phyloP scores from a whole-genome alignment of 805 yeast species.

The Metschnikowia bowlesiae region DNA sequence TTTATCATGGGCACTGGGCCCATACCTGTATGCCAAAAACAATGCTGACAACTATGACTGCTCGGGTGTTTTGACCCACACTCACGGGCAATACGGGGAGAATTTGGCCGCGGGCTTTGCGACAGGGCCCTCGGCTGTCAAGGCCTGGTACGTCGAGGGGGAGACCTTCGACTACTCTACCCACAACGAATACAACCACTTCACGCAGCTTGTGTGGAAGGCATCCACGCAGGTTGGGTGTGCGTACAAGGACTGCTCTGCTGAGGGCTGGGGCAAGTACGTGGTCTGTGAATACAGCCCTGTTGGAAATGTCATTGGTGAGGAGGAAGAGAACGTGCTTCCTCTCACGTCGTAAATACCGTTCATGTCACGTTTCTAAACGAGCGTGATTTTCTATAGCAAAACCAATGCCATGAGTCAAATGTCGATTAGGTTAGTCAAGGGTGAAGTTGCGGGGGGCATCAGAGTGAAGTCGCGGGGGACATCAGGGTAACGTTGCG shows the following conservation, averaged over 20 bases:
- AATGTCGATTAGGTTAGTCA: no score
- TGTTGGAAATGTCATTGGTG: slow-evolving; percentile 33
- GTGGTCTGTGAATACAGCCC: slow-evolving; percentile 33
- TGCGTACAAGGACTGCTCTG: slow-evolving; percentile 29
- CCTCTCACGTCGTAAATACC: slow-evolving; percentile 11
- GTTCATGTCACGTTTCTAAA: not conserved
- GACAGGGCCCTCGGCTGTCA: slow-evolving; percentile 28
- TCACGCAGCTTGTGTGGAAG: slow-evolving; percentile 32
- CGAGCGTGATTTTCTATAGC: no score
- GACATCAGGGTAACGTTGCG: no score
- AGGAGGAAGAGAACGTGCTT: slow-evolving; percentile 25
- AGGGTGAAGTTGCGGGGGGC: no score
- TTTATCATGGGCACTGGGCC: slow-evolving; percentile 29
- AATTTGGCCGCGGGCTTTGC: slow-evolving; percentile 36
- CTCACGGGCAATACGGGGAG: slow-evolving; percentile 40
- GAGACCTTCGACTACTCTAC: slow-evolving; percentile 22
- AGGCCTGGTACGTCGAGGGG: slow-evolving; percentile 42
- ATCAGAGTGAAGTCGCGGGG: no score
- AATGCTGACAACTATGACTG: slow-evolving; percentile 35
- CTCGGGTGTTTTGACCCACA: slow-evolving; percentile 33
- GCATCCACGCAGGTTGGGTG: slow-evolving; percentile 27
- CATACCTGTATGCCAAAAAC: slow-evolving; percentile 31
- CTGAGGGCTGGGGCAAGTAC: slow-evolving; percentile 30
- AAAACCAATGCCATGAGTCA: no score
- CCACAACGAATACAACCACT: slow-evolving; percentile 27